These are phyloP conservation scores for Paramecium pentaurelia DNA, from an alignment of 73 alveolate genomes.

Conservation along the genomic window DNA sequence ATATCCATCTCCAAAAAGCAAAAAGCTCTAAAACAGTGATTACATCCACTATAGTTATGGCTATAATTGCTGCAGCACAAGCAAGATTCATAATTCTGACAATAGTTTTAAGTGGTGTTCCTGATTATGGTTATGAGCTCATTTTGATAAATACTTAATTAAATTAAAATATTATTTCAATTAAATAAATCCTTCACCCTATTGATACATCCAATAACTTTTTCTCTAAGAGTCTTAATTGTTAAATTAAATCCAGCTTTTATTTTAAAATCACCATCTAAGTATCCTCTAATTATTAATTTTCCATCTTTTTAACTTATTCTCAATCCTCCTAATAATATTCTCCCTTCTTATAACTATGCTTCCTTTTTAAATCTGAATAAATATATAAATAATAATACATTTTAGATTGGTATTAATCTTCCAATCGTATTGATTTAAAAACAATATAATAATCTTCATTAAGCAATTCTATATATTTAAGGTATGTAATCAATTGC, in stretches of 20 bases:
- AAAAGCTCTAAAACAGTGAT: neutral
- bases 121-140: neutral
- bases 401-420: neutral
- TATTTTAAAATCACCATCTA: neutral
- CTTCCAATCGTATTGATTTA: neutral
- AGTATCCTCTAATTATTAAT: neutral
- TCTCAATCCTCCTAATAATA: neutral
- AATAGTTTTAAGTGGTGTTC: neutral
- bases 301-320: neutral
- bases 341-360: neutral
- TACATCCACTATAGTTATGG: neutral
- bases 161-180: neutral
- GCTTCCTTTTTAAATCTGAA: neutral
- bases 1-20: slow-evolving; percentile 1
- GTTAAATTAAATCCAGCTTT: neutral
- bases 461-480: neutral
- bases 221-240: neutral
- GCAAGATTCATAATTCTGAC: neutral
- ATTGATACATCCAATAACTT: neutral
- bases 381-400: neutral
- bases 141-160: neutral
- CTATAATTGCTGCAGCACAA: neutral
- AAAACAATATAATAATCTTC: neutral
- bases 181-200: neutral
- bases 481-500: neutral